Conservation (phyloP, 768 basidiomycete genomes). For the Arthromyces matolae region DNA sequence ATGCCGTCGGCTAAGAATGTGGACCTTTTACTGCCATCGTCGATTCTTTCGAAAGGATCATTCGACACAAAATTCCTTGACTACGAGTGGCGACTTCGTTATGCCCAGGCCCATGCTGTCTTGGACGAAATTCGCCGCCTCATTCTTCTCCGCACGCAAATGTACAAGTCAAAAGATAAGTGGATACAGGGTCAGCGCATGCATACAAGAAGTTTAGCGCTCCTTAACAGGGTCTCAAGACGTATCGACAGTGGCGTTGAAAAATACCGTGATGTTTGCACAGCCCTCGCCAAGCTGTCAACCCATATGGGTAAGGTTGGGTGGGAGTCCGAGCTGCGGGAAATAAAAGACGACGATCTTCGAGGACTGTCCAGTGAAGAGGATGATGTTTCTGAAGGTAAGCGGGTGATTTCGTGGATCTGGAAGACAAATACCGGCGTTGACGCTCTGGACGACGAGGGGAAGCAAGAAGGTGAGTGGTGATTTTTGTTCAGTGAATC, state of each 20-base stretch:
- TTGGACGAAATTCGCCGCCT: conserved; percentile 25
- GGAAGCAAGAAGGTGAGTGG: conserved; percentile 3
- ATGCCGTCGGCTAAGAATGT: not conserved
- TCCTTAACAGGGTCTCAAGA: conserved; percentile 6
- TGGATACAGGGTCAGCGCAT: conserved; percentile 22
- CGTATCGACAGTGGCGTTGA: not conserved
- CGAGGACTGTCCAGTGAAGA: not conserved
- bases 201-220: conserved; percentile 19
- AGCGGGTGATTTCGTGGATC: not conserved
- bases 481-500: not conserved
- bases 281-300: not conserved
- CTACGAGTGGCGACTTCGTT: conserved; percentile 25
- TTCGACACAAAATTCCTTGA: conserved; percentile 6
- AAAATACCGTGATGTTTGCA: not conserved
- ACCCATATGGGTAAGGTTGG: not conserved
- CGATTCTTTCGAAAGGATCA: not conserved
- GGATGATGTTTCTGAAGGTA: not conserved
- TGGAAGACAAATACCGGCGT: not conserved
- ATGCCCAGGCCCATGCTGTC: conserved; percentile 24
- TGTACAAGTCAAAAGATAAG: conserved; percentile 28
- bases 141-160: conserved; percentile 25
- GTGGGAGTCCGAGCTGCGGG: not conserved
- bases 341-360: not conserved
- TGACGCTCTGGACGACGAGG: not conserved
- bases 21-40: conserved; percentile 5